Base-by-base conservation (phyloP, 1,284 basidiomycete genomes). In the Cystobasidiaceae sp. region DNA sequence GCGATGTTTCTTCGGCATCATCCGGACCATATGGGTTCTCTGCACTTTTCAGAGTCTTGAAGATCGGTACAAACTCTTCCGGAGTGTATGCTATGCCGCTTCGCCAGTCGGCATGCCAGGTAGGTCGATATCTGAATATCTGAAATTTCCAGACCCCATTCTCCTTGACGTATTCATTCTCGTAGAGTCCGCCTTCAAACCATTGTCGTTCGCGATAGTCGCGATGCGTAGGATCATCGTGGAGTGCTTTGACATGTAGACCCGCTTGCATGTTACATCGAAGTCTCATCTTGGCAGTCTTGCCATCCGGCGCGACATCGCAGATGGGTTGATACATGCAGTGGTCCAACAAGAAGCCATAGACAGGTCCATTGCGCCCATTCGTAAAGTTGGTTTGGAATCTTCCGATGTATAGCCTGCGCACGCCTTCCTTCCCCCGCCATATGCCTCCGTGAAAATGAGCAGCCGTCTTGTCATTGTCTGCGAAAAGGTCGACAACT, bases 301-400 rank as follows among this genome's bases (percentile, higher is more conserved):
- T 57, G 17, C 54, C 13, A 37, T 57, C 54, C 5, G 54, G 41
- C n/a, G 33, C 11, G 41, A 57, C 54, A 37, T 57, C 54, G 8
- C 39, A 23, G 54, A 57, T 57, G 23, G 39, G 37, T 43, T 57
- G 54, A 9, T 43, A 21, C 54, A 57, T 28, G n/a, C 33, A 37
- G 23, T 57, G 54, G 27, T 57, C 54, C 19, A 57, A 37, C 23
- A 57, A 43, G 54, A 57, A 57, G 23, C 54, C 54, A 30, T 39
- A 57, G 19, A 57, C 54, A n/a, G 54, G 54, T 28, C 54, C 54
- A 57, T 57, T 57, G 37, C 54, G 39, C n/a, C 54, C 54, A 3
- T 37, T 37, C 7, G 44, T 43, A 23, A 57, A 57, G 37, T 34
- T 43, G 27, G 30, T 44, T 32, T 57, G 54, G 54, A 57, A 57